Conservation (phyloP, 805 yeast species). For the Dipodascopsis uninucleata region DNA sequence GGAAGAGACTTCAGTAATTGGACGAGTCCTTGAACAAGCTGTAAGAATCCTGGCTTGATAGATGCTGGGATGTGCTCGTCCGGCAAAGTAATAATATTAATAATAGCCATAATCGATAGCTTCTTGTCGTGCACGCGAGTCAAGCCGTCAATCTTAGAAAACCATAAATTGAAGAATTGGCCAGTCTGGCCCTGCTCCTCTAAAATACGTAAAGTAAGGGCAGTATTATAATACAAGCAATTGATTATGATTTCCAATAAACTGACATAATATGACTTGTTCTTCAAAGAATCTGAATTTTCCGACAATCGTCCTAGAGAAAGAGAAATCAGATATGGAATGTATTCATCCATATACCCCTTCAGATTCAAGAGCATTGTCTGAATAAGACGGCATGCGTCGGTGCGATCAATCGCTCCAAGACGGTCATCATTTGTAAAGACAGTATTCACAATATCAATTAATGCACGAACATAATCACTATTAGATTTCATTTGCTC, state of each 20-base stretch:
- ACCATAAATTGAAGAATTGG: constrained; percentile 64
- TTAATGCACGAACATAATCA: constrained; percentile 47
- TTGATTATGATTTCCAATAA: constrained; percentile 62
- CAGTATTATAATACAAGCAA: constrained; percentile 59
- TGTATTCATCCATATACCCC: constrained; percentile 43
- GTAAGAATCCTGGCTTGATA: constrained; percentile 37
- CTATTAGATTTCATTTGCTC: constrained; percentile 48
- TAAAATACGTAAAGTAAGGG: constrained; percentile 49
- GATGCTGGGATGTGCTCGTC: constrained; percentile 36
- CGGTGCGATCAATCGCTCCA: constrained; percentile 53
- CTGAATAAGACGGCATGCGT: constrained; percentile 62
- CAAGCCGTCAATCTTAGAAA: constrained; percentile 50
- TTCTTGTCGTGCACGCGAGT: constrained; percentile 79
- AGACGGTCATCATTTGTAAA: constrained; percentile 43
- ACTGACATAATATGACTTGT: constrained; percentile 44
- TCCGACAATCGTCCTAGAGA: constrained; percentile 42
- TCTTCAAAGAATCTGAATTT: constrained; percentile 36
- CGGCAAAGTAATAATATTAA: constrained; percentile 45
- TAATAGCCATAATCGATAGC: constrained; percentile 62
- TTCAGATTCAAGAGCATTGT: constrained; percentile 59
- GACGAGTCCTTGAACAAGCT: constrained; percentile 52
- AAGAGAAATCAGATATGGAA: constrained; percentile 46
- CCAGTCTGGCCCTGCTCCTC: constrained; percentile 45
- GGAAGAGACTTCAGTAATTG: constrained; percentile 61
- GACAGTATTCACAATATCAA: constrained; percentile 45